Evolutionary conservation across 495 filamentous ascomycete genomes (phyloP), one percentile per base, ranked within the genome.

Genomic region (Lepidopterella palustris): DNA sequence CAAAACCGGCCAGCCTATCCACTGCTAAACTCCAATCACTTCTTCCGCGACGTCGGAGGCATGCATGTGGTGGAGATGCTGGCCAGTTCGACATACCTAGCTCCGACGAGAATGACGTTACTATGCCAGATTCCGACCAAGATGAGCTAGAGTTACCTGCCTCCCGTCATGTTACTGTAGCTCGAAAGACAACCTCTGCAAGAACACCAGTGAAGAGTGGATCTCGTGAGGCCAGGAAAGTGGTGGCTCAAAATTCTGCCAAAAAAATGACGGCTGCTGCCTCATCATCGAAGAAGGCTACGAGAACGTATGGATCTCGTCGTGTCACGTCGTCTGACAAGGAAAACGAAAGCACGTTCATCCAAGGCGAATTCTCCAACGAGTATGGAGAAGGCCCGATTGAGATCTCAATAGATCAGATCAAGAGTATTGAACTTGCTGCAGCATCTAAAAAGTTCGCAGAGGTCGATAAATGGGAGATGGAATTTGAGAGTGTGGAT

Each of bases 381-480:
- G 64, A 58, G 6, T 21, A 47, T 28, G 52, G 55, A 31, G 53
- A 65, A n/a, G n/a, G n/a, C 11, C 70, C 71, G 45, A 64, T 21
- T 29, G 20, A 35, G 51, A 63, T 25, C 67, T 71, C 45, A 29
- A 69, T 68, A 31, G 68, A 60, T 13, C 69, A 68, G 40, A 29
- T 60, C 47, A 68, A 71, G 51, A 58, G 69, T 51, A 57, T 55
- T 9, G 54, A 64, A 5, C 64, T 67, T 13, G 72, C 62, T 27
- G 39, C 35, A 39, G 73, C 76, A 66, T 73, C 65, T 58, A 71
- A 71, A 61, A 87, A 87, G 61, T 89, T 89, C 68, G 75, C 78
- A 31, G 82, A 87, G 66, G 76, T 89, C 32, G 86, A 89, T 73
- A 68, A 80, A 59, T 88, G 85, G 84, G 72, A 87, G 61, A 77